Conservation (phyloP, 495 filamentous ascomycete species). For the Podospora tetraspora region DNA sequence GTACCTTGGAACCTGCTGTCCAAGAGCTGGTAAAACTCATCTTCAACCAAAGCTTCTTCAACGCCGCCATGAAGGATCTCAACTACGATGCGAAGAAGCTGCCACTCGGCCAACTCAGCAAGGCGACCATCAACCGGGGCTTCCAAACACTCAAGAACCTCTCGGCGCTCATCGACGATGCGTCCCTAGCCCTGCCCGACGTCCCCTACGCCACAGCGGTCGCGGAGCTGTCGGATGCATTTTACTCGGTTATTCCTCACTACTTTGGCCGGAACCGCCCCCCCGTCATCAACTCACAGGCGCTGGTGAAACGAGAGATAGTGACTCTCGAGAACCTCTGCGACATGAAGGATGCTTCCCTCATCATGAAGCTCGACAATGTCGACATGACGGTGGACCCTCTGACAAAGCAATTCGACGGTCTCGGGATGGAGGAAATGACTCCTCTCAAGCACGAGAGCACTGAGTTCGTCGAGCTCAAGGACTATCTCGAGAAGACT, state of each 20-base stretch:
- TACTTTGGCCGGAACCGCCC: conserved; percentile 69
- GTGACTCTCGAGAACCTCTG: conserved; percentile 69
- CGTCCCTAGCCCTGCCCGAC: conserved; percentile 35
- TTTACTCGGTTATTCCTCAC: conserved; percentile 79
- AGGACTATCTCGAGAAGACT: conserved; percentile 62
- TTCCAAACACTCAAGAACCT: conserved; percentile 71
- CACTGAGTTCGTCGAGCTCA: conserved; percentile 58
- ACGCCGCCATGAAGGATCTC: conserved; percentile 58
- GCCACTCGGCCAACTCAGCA: conserved; percentile 77
- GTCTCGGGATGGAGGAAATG: conserved; percentile 71
- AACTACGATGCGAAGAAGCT: conserved; percentile 75
- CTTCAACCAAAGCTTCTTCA: conserved; percentile 69
- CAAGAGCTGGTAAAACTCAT: conserved; percentile 72
- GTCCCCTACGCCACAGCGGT: conserved; percentile 35
- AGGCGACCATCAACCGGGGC: conserved; percentile 62
- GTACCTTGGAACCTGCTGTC: conserved; percentile 51
- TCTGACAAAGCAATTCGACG: conserved; percentile 64
- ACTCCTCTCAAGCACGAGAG: conserved; percentile 54
- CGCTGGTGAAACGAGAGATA: conserved; percentile 64
- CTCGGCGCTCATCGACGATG: conserved; percentile 54
- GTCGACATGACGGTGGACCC: conserved; percentile 46
- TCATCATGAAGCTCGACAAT: conserved; percentile 65
- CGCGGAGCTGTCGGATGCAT: conserved; percentile 62
- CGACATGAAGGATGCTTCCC: conserved; percentile 75
- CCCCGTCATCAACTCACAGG: conserved; percentile 52